phyloP scores from a whole-genome alignment of 2,329 filamentous ascomycete genomes.

The Chrysoporthe cubensis region DNA sequence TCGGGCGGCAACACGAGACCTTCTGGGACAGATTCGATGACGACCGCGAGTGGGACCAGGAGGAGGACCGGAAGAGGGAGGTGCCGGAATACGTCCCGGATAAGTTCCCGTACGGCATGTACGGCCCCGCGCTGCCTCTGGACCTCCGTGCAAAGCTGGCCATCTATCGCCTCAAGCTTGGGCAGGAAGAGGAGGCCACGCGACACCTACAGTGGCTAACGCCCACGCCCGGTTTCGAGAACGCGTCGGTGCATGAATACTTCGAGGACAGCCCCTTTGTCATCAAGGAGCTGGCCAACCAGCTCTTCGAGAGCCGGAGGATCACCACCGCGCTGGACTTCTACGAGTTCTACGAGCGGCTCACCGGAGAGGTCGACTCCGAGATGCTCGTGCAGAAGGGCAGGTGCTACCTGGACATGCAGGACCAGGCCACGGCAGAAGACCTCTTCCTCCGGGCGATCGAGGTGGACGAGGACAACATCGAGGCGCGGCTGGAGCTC shows the following conservation, averaged over 20 bases:
- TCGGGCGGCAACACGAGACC: slow-evolving; percentile 72
- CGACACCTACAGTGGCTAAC: slow-evolving; percentile 75
- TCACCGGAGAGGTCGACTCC: slow-evolving; percentile 55
- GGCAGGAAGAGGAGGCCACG: slow-evolving; percentile 71
- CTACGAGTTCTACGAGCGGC: slow-evolving; percentile 57
- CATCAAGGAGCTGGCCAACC: slow-evolving; percentile 67
- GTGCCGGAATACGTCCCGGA: slow-evolving; percentile 64
- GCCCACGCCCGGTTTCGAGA: slow-evolving; percentile 49
- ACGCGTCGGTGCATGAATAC: slow-evolving; percentile 50
- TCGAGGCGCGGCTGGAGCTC: slow-evolving; percentile 77
- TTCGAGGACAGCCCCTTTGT: slow-evolving; percentile 75
- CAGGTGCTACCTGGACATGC: slow-evolving; percentile 69
- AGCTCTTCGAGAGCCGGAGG: slow-evolving; percentile 46
- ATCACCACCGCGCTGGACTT: slow-evolving; percentile 54
- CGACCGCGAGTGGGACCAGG: slow-evolving; percentile 86
- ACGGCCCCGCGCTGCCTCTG: slow-evolving; percentile 75
- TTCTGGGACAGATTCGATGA: slow-evolving; percentile 80
- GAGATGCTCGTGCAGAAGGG: slow-evolving; percentile 60
- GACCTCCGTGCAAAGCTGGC: slow-evolving; percentile 86
- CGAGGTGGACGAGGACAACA: slow-evolving; percentile 70
- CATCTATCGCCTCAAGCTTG: slow-evolving; percentile 76
- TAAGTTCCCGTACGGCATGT: slow-evolving; percentile 58
- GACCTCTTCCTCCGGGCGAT: slow-evolving; percentile 77
- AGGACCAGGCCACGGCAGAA: slow-evolving; percentile 70
- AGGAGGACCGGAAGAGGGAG: slow-evolving; percentile 67